These are phyloP conservation scores for Babesia sp. DNA, from an alignment of 169 alveolate species.

Conservation along the genomic window DNA sequence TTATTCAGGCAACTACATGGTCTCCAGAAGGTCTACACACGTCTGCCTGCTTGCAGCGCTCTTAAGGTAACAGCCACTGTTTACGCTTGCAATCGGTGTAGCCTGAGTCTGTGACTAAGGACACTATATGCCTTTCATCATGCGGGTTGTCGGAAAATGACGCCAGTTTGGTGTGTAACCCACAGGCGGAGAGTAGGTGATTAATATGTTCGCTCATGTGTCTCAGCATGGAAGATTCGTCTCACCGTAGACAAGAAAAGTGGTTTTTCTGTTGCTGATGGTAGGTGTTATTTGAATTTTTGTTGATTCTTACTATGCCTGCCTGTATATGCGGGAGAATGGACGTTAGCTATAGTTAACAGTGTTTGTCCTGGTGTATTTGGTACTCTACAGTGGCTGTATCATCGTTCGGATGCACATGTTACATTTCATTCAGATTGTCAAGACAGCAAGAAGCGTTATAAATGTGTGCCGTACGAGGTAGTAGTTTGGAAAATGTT, in stretches of 20 bases:
- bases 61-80: slow-evolving; percentile 20
- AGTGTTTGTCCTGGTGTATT: background rate
- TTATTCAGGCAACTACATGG: background rate
- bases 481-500: background rate
- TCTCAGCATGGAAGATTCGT: slow-evolving; percentile 64
- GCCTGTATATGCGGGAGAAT: background rate
- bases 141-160: slow-evolving; percentile 36
- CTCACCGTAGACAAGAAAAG: slow-evolving; percentile 42
- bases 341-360: background rate
- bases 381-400: background rate
- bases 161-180: slow-evolving; percentile 50
- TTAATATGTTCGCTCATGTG: background rate
- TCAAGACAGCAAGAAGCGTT: slow-evolving; percentile 19
- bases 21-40: slow-evolving; percentile 39
- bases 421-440: slow-evolving; percentile 37
- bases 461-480: slow-evolving; percentile 54
- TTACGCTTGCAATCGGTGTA: background rate
- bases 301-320: background rate
- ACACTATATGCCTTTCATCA: slow-evolving; percentile 51
- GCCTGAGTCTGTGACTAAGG: slow-evolving; percentile 65
- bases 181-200: slow-evolving; percentile 64
- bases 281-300: background rate
- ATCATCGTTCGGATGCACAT: background rate
- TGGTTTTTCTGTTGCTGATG: slow-evolving; percentile 14
- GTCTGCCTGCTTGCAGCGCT: slow-evolving; percentile 42